Evolutionary conservation across 2,329 filamentous ascomycete genomes (phyloP), one percentile per base, ranked within the genome.

Genomic region (Sporothrix dimorphospora): DNA sequence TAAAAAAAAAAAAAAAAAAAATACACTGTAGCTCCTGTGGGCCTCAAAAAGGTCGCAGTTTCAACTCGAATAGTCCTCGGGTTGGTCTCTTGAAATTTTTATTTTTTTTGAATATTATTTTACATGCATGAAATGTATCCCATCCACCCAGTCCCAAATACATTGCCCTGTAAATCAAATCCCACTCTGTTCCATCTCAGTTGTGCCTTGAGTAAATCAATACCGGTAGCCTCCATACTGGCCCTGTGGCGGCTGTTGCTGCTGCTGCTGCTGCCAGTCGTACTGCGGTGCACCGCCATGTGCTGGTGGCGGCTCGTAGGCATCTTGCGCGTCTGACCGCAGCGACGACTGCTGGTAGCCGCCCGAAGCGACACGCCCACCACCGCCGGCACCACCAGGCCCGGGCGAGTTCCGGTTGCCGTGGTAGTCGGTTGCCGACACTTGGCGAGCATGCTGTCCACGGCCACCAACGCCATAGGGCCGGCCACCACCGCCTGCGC

Each of bases 321-420:
- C 81, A 40, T 81, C 81, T 42, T 81, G 81, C 38, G 82, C 83
- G 5, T 85, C 85, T 3, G 86, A 84, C 14, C 86, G 83, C 70
- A 87, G 80, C 4, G 86, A 84, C 1, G 85, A 86, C 77, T 85
- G 87, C 71, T 85, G 82, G 78, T 88, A 88, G 1, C 82, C 82
- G 80, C 80, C 51, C 81, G 77, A 66, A 6, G 49, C 57, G 19
- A 34, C 40, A 80, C 79, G 61, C 82, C 80, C 24, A 42, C 79
- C 79, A 30, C 76, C 77, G 40, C 77, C 76, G 1, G 79, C 79
- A 34, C 76, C 77, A 34, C 77, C 76, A 6, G 57, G 34, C 27
- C 51, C 51, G n/a, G 66, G 66, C 16, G 65, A 67, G 42, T 67
- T 69, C 19, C 78, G 79, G 21, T 85, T 49, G 5, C 75, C 73